Conservation (phyloP, 768 basidiomycete species). For the Suillus subluteus region DNA sequence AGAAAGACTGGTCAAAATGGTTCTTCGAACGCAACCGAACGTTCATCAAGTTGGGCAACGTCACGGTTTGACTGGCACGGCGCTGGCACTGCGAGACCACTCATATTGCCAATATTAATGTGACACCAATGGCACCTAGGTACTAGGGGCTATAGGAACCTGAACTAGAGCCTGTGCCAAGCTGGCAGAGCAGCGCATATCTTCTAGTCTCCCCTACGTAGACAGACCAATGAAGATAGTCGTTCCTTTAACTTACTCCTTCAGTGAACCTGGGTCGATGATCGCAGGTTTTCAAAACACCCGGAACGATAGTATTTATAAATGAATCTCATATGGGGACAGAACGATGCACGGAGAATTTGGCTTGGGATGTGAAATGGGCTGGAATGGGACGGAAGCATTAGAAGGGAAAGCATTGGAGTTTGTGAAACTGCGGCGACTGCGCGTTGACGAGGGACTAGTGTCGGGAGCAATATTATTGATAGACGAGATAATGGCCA, state of each 20-base stretch:
- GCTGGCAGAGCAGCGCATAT: neutral
- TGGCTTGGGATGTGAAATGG: too few relatives aligned
- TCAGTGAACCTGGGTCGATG: too few relatives aligned
- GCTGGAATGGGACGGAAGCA: too few relatives aligned
- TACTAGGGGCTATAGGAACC: neutral
- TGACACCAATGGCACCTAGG: neutral
- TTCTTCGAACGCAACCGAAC: neutral
- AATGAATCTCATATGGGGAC: too few relatives aligned
- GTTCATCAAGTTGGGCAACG: neutral
- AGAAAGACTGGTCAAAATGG: neutral
- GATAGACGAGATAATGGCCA: too few relatives aligned
- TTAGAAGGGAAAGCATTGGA: neutral
- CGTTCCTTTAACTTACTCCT: neutral
- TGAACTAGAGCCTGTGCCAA: neutral
- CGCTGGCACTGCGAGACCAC: neutral
- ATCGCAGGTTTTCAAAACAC: too few relatives aligned
- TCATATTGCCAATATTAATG: neutral
- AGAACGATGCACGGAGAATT: too few relatives aligned
- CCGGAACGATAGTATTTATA: too few relatives aligned
- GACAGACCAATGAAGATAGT: neutral
- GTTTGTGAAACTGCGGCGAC: too few relatives aligned
- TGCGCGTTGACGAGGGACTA: too few relatives aligned
- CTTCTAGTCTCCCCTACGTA: too few relatives aligned
- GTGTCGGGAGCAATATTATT: too few relatives aligned
- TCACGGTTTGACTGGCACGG: neutral